Base-by-base conservation (phyloP, 1,284 basidiomycete genomes). In the Fomitopsis palustris region DNA sequence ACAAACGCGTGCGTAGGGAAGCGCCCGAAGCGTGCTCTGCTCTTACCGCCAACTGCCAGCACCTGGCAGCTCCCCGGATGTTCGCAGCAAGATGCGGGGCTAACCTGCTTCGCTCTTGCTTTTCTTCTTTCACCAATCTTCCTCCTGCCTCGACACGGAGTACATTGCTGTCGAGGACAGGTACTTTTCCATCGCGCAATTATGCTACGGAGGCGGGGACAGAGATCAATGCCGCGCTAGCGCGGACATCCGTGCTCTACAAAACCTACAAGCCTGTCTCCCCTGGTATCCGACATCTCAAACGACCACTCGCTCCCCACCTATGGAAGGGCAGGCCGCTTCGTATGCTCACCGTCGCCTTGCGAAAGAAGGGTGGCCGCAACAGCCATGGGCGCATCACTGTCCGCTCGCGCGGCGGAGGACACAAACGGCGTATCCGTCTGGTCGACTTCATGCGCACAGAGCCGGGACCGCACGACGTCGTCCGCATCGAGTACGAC, bases 401-500 rank as follows among this genome's bases (percentile, higher is more conserved):
- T n/a, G 90, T 94, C 21, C 86, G 95, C 23, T 88, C 87, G 57
- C 84, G 91, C 29, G 96, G 97, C 33, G 96, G 97, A 14, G 97
- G 97, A 1, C 95, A 98, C 77, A 87, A 84, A 64, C 87, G 89
- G 59, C 86, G 97, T 39, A 85, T 98, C 64, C 86, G 97, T 29
- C 80, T 89, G 43, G 79, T 99, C 60, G 97, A 99, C 76, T 99
- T 97, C 71, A 81, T 83, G 77, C 86, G 93, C 54, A 76, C 75
- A 53, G 86, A 89, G 63, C 75, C 84, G 0, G 96, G 96, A 7
- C 79, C 89, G 43, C 92, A 95, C 71, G 88, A 94, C 65, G 95
- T 98, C 45, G 82, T 96, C 16, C 85, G 96, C 45, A 92, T 99
- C 67, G 96, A 99, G 76, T 99, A 98, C 73, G 96, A 99, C 78